These are phyloP conservation scores for Daldinia concentrica DNA, from an alignment of 495 filamentous ascomycete genomes.

Conservation along the genomic window DNA sequence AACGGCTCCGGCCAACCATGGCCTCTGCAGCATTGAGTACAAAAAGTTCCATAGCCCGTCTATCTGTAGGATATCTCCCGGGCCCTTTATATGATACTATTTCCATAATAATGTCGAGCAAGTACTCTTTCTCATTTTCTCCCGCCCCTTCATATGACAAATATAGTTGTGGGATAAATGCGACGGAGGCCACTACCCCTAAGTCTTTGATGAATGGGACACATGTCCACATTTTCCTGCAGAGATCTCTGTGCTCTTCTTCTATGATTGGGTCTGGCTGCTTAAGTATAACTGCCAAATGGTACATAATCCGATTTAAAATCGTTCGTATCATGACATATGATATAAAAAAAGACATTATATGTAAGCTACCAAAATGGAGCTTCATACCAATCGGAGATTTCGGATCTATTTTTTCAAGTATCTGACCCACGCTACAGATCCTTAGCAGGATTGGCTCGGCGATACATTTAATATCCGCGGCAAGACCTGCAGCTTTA, in stretches of 20 bases:
- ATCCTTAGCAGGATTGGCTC: conserved; percentile 10
- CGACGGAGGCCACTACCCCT: conserved; percentile 1
- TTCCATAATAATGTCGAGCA: conserved; percentile 16
- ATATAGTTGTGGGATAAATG: background rate
- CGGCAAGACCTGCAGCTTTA: background rate
- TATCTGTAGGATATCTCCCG: conserved; percentile 14
- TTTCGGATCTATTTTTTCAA: conserved; percentile 11
- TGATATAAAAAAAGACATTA: conserved; percentile 16
- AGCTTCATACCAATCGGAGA: conserved; percentile 20
- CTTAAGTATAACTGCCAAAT: conserved; percentile 1
- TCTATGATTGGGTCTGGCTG: conserved; percentile 10
- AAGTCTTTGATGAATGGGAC: conserved; percentile 24
- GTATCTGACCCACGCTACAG: background rate
- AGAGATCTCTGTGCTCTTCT: conserved; percentile 8
- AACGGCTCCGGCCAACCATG: conserved; percentile 5
- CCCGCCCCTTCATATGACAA: conserved; percentile 27
- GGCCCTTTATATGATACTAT: conserved; percentile 6
- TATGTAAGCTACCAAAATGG: conserved; percentile 20
- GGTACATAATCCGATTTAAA: conserved; percentile 19
- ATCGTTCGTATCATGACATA: conserved; percentile 24
- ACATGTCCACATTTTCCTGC: conserved; percentile 25
- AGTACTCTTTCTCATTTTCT: conserved; percentile 23
- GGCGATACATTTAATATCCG: background rate
- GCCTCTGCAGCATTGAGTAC: conserved; percentile 23
- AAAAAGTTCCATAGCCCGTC: background rate